Evolutionary conservation across 176 grass and related monocot genomes (phyloP).

Genomic region (Carex parvula): DNA sequence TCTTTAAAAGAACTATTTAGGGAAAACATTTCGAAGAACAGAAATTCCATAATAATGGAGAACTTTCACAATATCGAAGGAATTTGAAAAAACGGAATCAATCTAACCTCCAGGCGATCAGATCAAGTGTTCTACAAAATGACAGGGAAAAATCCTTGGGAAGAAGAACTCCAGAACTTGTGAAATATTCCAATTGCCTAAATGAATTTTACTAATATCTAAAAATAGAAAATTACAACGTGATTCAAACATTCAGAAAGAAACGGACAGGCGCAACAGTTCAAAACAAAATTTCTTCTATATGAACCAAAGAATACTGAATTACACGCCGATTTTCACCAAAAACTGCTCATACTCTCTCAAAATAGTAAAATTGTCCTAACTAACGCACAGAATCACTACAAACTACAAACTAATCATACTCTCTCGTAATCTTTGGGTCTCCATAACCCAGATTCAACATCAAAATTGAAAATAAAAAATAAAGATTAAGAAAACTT

Average conservation of each 20-base stretch:
- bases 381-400: neutral
- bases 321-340: neutral
- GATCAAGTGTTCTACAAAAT: neutral
- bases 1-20: neutral
- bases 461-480: neutral
- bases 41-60: neutral
- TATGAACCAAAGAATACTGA: neutral
- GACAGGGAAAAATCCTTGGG: neutral
- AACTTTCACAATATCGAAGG: neutral
- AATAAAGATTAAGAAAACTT: neutral
- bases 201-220: neutral
- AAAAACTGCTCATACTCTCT: neutral
- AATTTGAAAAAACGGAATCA: neutral
- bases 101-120: neutral
- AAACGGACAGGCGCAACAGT: neutral
- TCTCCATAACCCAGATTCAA: neutral
- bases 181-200: neutral
- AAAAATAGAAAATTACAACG: constrained; percentile 21
- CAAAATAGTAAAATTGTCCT: neutral
- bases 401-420: neutral
- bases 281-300: neutral
- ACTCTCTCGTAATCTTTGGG: neutral
- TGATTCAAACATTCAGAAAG: neutral
- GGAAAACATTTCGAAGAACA: neutral
- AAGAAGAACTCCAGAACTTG: neutral